Evolutionary conservation across 1,284 basidiomycete species (phyloP).

Genomic region (Agaricales sp.): DNA sequence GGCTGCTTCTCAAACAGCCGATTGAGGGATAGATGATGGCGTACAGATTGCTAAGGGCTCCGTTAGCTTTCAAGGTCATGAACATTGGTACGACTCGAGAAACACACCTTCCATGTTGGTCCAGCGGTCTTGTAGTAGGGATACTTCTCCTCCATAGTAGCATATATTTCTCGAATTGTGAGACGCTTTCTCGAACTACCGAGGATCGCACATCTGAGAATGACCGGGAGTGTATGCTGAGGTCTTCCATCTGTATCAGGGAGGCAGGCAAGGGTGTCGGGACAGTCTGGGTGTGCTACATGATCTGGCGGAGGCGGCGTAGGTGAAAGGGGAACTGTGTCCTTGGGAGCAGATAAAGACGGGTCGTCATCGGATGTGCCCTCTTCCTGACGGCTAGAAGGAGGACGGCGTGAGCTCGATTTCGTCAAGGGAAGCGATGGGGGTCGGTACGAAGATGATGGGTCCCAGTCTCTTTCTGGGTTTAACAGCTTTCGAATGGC

Average conservation of each 20-base stretch:
- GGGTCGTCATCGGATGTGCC: slow-evolving; percentile 9
- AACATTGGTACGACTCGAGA: slow-evolving; percentile 8
- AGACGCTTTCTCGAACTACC: slow-evolving; percentile 64
- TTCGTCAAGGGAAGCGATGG: too few relatives aligned
- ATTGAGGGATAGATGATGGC: slow-evolving; percentile 72
- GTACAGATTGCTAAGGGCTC: slow-evolving; percentile 63
- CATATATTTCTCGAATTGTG: slow-evolving; percentile 74
- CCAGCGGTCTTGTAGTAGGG: slow-evolving; percentile 69
- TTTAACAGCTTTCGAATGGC: slow-evolving; percentile 43
- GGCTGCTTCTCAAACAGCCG: slow-evolving; percentile 70
- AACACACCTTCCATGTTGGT: slow-evolving; percentile 65
- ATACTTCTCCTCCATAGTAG: slow-evolving; percentile 75
- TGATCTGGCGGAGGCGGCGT: slow-evolving; percentile 28
- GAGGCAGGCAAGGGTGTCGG: slow-evolving; percentile 63
- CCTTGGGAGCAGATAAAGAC: slow-evolving; percentile 11
- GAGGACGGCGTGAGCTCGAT: too few relatives aligned
- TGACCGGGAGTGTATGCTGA: slow-evolving; percentile 72
- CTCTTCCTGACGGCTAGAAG: not conserved
- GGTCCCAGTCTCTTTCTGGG: slow-evolving; percentile 29
- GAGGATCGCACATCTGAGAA: slow-evolving; percentile 69
- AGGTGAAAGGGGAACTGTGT: slow-evolving; percentile 3
- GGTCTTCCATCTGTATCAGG: slow-evolving; percentile 68
- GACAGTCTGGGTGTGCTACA: slow-evolving; percentile 59
- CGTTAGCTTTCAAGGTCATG: slow-evolving; percentile 8
- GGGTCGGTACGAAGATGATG: slow-evolving; percentile 26